These are phyloP conservation scores for Scedosporium apiospermum DNA, from an alignment of 2,329 filamentous ascomycete genomes.

Conservation along the genomic window DNA sequence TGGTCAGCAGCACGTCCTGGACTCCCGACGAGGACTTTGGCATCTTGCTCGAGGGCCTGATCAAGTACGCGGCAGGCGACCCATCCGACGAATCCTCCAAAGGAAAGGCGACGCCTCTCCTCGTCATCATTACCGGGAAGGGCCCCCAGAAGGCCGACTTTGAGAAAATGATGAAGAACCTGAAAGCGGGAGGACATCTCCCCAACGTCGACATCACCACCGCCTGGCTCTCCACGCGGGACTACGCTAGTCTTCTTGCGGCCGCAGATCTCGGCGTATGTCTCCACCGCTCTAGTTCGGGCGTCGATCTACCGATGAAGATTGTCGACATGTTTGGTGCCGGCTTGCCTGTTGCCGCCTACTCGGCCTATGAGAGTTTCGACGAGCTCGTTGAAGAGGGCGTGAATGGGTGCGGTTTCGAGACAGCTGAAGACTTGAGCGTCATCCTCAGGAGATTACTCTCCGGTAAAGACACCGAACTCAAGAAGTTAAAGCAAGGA, in stretches of 20 bases:
- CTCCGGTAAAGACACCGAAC: slow-evolving; percentile 32
- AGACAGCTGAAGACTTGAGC: slow-evolving; percentile 56
- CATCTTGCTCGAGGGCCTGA: slow-evolving; percentile 73
- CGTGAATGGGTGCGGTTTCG: slow-evolving; percentile 78
- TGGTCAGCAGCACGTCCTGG: slow-evolving; percentile 95
- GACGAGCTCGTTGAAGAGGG: slow-evolving; percentile 82
- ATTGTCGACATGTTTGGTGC: slow-evolving; percentile 98
- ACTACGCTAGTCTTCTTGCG: slow-evolving; percentile 78
- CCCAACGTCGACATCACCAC: slow-evolving; percentile 64
- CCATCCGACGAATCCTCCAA: slow-evolving; percentile 19
- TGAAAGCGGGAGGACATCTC: slow-evolving; percentile 55
- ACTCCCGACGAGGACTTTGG: slow-evolving; percentile 94
- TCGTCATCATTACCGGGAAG: slow-evolving; percentile 90
- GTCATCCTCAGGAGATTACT: slow-evolving; percentile 58
- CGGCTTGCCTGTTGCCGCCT: slow-evolving; percentile 82
- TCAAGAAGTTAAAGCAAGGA: slow-evolving; percentile 55
- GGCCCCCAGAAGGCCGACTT: slow-evolving; percentile 77
- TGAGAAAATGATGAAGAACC: slow-evolving; percentile 49
- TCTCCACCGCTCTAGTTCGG: slow-evolving; percentile 85
- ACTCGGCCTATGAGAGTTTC: slow-evolving; percentile 79
- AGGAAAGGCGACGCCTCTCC: slow-evolving; percentile 37
- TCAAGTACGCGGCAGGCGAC: slow-evolving; percentile 54
- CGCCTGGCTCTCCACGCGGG: slow-evolving; percentile 72
- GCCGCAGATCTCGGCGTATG: slow-evolving; percentile 85
- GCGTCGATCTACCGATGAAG: slow-evolving; percentile 97